These are phyloP conservation scores for Leucocoprinus birnbaumii DNA, from an alignment of 768 basidiomycete species.

Conservation along the genomic window DNA sequence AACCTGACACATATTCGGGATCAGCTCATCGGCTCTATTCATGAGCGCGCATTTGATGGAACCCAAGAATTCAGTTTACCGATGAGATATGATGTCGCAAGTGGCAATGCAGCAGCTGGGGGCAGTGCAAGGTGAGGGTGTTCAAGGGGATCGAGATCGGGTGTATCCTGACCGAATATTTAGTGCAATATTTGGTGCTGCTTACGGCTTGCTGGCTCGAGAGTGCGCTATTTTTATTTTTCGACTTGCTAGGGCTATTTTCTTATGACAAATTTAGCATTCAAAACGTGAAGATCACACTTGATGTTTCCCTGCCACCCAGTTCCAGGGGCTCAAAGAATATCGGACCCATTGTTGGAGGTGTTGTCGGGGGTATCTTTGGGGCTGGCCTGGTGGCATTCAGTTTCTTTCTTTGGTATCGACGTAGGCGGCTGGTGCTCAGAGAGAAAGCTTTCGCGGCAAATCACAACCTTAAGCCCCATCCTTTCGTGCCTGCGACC, in stretches of 20 bases:
- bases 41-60: slow-evolving; percentile 20
- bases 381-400: not conserved
- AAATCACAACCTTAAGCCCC: no score
- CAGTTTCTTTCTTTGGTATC: not conserved
- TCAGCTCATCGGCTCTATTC: slow-evolving; percentile 29
- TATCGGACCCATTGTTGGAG: slow-evolving; percentile 13
- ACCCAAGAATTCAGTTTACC: slow-evolving; percentile 19
- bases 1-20: slow-evolving; percentile 25
- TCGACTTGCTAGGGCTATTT: not conserved
- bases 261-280: not conserved
- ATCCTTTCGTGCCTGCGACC: no score
- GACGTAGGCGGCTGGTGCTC: no score
- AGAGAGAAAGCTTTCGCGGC: no score
- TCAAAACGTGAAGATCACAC: slow-evolving; percentile 4
- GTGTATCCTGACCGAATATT: not conserved
- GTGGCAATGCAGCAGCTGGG: slow-evolving; percentile 15
- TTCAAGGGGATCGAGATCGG: not conserved
- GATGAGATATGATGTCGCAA: slow-evolving; percentile 20
- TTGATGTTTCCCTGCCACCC: not conserved
- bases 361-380: slow-evolving; percentile 11
- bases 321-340: not conserved
- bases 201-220: slow-evolving; percentile 25
- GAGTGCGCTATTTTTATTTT: slow-evolving; percentile 20
- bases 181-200: slow-evolving; percentile 32
- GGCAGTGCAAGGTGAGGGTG: slow-evolving; percentile 11